A percentile compares a stretch with the other conserved stretches of the same genome.
Conservation (phyloP, 257 asterid species). For the Fraxinus quadrangulata region DNA sequence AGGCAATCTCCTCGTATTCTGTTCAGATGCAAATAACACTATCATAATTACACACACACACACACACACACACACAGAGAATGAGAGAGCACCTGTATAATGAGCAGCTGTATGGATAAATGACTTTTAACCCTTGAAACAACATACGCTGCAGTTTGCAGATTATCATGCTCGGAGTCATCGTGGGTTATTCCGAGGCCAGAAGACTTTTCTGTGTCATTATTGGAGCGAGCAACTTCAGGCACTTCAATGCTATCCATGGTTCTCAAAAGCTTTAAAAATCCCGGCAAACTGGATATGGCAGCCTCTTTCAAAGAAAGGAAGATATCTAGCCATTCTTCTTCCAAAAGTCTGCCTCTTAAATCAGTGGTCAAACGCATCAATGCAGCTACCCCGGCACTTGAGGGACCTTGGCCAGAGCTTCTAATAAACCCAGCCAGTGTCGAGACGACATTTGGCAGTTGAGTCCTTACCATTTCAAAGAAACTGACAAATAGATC, state of each 20-base stretch:
- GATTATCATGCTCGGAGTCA: conserved; percentile 61
- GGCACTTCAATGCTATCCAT: conserved; percentile 67
- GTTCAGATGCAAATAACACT: background rate
- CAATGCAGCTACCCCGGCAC: conserved; percentile 77
- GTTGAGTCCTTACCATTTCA: conserved; percentile 61
- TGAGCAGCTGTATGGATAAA: conserved; percentile 68
- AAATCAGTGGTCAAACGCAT: conserved; percentile 71
- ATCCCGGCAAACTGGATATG: conserved; percentile 57
- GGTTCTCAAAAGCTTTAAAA: conserved; percentile 67
- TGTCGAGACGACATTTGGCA: conserved; percentile 67
- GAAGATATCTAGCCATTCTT: conserved; percentile 75
- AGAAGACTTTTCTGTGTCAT: conserved; percentile 51
- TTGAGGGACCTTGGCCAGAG: conserved; percentile 81
- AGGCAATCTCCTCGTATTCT: background rate
- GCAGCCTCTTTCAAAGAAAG: conserved; percentile 66
- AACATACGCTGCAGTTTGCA: conserved; percentile 68
- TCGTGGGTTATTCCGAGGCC: conserved; percentile 42
- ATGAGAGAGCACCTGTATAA: conserved; percentile 59
- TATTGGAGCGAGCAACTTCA: conserved; percentile 41
- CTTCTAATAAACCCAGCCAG: conserved; percentile 58
- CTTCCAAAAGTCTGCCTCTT: conserved; percentile 55
- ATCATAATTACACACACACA: background rate
- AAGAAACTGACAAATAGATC: conserved; percentile 74
- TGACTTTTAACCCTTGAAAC: conserved; percentile 82
- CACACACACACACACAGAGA: conserved; percentile 3